Evolutionary conservation across 768 basidiomycete genomes (phyloP), one percentile per base, ranked within the genome.

Genomic region (Termitomyces sp.): DNA sequence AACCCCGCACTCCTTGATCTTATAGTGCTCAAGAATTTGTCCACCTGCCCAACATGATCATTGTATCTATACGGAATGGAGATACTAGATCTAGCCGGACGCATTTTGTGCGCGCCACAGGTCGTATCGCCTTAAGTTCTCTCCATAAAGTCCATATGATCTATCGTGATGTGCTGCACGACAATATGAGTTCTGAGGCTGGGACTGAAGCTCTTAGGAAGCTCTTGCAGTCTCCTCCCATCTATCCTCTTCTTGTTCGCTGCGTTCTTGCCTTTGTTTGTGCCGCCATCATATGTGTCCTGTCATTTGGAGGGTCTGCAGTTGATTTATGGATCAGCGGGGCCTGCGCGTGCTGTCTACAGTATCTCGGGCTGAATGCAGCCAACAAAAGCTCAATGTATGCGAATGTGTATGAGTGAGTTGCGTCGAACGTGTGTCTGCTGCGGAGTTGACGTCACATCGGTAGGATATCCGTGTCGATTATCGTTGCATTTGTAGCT

Each of bases 351-450:
- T 81, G 81, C 57, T 68, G 85, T 51, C 74, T 95, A 51, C 88
- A 91, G 65, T 92, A 88, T 68, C 77, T 94, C 45, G 90, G 92
- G 38, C 74, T 94, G 49, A 87, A 86, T 65, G 85, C 90, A 9
- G 92, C 93, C 3, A 82, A 86, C 62, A 92, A 90, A 72, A 94
- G 88, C 63, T 81, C 90, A 1, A 88, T 92, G 74, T 95, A 94
- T 71, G 92, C 92, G n/a, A 95, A 93, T 65, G 92, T 95, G 57
- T 96, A 94, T 66, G 94, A 96, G 94, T 94, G 68, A 70, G 92
- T 77, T 24, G 46, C 38, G 28, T 44, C 35, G 33, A 47, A 26
- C 41, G 52, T 22, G 32, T 35, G 6, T 33, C 44, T 22, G 51
- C 40, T 56, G 10, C 55, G 22, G 16, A 36, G 8, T 10, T 32